Base-by-base conservation (phyloP, 371 early-diverging fungal species). In the Apophysomyces trapeziformis region DNA sequence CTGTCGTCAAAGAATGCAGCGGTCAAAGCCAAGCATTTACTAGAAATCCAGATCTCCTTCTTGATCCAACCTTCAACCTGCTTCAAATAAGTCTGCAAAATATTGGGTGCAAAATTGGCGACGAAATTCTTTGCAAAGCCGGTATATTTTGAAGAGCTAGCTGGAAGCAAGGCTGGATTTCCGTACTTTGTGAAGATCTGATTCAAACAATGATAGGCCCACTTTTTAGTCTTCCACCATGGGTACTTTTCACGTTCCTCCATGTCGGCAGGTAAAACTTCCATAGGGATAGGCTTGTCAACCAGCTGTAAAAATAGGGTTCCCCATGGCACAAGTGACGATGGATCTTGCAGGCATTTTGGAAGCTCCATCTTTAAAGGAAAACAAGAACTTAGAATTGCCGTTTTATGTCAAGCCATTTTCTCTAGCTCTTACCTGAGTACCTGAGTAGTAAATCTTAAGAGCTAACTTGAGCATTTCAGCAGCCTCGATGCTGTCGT, bases 201-300 rank as follows among this genome's bases (percentile, higher is more conserved):
- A 77, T 95, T 93, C 63, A 96, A 73, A 75, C 91, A 91, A 54
- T 88, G 87, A 65, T 88, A 90, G 0, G 97, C 93, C 97, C 98
- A 96, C 65, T 96, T 95, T 76, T 95, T 95, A 32, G 92, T 92
- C 80, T 95, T 94, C 91, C 92, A 93, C 89, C 91, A 94, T 26
- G 89, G 85, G 72, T 90, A 88, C 67, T 84, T 88, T 67, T 92
- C 93, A 38, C 89, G 76, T 41, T 93, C 95, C 43, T 89, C 90
- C 12, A 76, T 73, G 56, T 86, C 86, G 6, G 85, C 70, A 37
- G 89, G 86, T 8, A 86, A 70, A 5, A 76, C 82, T 16, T 82
- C 80, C 11, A 74, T 71, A 16, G 87, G 86, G 67, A 88, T 82
- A 36, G 75, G 64, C 72, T 89, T 89, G 47, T 91, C 89, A 12